phyloP scores from a whole-genome alignment of 2,329 filamentous ascomycete genomes.

The Scedosporium dehoogii region DNA sequence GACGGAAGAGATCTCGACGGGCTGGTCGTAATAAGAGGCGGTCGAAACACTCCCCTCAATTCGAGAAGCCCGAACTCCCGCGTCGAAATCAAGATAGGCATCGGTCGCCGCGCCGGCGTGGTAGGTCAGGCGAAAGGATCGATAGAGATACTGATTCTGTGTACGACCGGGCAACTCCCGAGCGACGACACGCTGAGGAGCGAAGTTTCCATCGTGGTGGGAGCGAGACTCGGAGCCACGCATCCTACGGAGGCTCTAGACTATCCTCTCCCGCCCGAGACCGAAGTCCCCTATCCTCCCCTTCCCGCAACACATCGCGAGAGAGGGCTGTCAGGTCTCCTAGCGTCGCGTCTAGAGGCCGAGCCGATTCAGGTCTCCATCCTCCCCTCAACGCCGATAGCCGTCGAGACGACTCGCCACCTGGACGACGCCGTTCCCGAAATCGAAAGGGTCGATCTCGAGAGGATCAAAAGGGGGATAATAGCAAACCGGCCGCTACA shows the following conservation, averaged over 20 bases:
- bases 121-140: background rate
- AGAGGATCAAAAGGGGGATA: conserved; percentile 24
- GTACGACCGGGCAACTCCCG: background rate
- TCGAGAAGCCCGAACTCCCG: background rate
- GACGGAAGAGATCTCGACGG: conserved; percentile 32
- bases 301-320: background rate
- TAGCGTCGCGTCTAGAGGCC: conserved; percentile 10
- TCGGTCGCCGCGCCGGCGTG: background rate
- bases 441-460: conserved; percentile 26
- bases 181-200: background rate
- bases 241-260: background rate
- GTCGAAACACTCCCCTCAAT: background rate
- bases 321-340: conserved; percentile 12
- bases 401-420: conserved; percentile 15
- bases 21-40: conserved; percentile 17
- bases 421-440: conserved; percentile 15
- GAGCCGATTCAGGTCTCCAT: conserved; percentile 11
- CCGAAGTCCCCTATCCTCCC: background rate
- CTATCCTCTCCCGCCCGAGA: background rate
- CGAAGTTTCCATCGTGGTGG: background rate
- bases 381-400: conserved; percentile 9
- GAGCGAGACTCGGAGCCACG: background rate
- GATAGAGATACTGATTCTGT: background rate
- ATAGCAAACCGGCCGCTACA: conserved; percentile 21
- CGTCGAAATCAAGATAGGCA: conserved; percentile 1